Percentiles rank a stretch among this genome's conserved stretches.
Conservation (phyloP, 2,329 filamentous ascomycete species). For the Xylariaceae sp. region DNA sequence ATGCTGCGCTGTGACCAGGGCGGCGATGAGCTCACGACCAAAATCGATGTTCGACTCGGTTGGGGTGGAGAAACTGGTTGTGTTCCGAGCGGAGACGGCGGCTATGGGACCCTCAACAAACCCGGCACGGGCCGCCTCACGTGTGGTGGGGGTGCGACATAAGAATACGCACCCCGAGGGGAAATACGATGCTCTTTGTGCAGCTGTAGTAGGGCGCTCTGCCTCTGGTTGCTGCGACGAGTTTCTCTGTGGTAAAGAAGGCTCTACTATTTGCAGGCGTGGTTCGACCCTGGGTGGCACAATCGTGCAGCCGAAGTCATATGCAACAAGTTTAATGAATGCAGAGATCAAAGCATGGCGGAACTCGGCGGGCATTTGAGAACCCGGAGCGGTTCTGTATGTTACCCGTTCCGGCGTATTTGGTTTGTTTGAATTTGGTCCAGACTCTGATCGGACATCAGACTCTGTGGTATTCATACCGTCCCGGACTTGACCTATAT, state of each 20-base stretch:
- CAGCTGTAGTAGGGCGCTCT: slow-evolving; percentile 12
- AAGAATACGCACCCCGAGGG: slow-evolving; percentile 57
- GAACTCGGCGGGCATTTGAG: slow-evolving; percentile 55
- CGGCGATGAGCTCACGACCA: slow-evolving; percentile 56
- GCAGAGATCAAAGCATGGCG: slow-evolving; percentile 54
- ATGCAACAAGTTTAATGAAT: slow-evolving; percentile 61
- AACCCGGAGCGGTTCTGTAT: slow-evolving; percentile 47
- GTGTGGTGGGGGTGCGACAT: slow-evolving; percentile 56
- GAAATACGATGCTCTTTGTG: slow-evolving; percentile 49
- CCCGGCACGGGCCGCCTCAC: slow-evolving; percentile 56
- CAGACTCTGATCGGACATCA: slow-evolving; percentile 14
- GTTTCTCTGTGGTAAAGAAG: slow-evolving; percentile 13
- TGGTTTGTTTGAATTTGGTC: slow-evolving; percentile 10
- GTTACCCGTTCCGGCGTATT: slow-evolving; percentile 21
- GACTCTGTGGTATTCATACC: slow-evolving; percentile 17
- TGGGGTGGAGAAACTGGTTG: slow-evolving; percentile 44
- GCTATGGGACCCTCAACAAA: slow-evolving; percentile 60
- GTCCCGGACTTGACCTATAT: slow-evolving; percentile 18
- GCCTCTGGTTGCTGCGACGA: not conserved
- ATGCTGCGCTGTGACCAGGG: slow-evolving; percentile 61
- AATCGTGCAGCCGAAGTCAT: slow-evolving; percentile 63
- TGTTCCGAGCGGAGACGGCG: slow-evolving; percentile 55
- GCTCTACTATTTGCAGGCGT: slow-evolving; percentile 48
- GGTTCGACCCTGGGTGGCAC: slow-evolving; percentile 54
- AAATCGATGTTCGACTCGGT: slow-evolving; percentile 61